phyloP scores from a whole-genome alignment of 2,329 filamentous ascomycete species.

The Drechslerella coelobrocha region DNA sequence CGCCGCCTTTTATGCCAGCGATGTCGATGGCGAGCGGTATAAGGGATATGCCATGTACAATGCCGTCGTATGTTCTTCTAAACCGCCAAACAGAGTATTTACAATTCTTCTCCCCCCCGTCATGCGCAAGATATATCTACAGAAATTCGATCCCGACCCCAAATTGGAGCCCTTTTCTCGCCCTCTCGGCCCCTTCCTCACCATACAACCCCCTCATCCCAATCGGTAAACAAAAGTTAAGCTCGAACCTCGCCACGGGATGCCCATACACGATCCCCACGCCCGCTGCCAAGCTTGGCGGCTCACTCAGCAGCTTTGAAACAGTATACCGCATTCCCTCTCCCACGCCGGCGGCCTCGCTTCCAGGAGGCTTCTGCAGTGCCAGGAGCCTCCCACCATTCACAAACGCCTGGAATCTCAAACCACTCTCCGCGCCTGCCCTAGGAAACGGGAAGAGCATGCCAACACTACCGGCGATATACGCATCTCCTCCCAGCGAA shows the following conservation, averaged over 20 bases:
- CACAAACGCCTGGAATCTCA: constrained; percentile 87
- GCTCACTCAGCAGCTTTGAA: constrained; percentile 72
- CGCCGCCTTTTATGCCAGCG: background rate
- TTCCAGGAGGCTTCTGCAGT: constrained; percentile 66
- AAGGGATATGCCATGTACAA: constrained; percentile 28
- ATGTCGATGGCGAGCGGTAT: background rate
- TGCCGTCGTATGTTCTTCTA: constrained; percentile 16
- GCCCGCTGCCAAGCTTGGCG: constrained; percentile 85
- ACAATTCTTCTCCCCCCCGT: constrained; percentile 14
- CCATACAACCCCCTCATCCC: constrained; percentile 55
- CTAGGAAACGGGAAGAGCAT: constrained; percentile 84
- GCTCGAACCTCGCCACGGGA: constrained; percentile 87
- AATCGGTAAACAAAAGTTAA: constrained; percentile 91
- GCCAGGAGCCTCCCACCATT: constrained; percentile 87
- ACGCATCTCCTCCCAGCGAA: constrained; percentile 88
- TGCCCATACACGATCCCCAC: constrained; percentile 94
- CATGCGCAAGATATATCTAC: constrained; percentile 62
- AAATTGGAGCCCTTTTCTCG: constrained; percentile 87
- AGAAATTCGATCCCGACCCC: constrained; percentile 97
- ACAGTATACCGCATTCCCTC: constrained; percentile 69
- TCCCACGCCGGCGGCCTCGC: constrained; percentile 62
- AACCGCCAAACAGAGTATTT: constrained; percentile 22
- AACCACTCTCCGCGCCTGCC: constrained; percentile 79
- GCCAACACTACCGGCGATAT: constrained; percentile 85
- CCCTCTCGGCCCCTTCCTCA: constrained; percentile 83